These are phyloP conservation scores for Penicillium oxalicum DNA, from an alignment of 2,329 filamentous ascomycete genomes.

Conservation along the genomic window DNA sequence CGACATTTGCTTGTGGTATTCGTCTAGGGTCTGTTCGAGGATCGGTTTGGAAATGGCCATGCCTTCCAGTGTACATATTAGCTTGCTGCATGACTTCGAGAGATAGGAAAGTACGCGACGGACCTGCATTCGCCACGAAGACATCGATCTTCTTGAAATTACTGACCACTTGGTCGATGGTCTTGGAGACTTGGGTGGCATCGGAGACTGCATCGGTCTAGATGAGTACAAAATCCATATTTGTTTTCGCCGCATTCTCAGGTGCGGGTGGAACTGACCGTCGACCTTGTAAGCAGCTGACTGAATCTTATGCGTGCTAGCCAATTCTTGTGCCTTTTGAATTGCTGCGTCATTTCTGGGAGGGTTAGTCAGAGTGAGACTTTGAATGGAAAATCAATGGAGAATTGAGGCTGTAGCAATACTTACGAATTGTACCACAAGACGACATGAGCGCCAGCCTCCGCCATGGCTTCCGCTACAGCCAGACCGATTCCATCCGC, in stretches of 20 bases:
- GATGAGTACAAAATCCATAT: background rate
- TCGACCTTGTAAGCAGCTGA: conserved; percentile 43
- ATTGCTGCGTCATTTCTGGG: conserved; percentile 32
- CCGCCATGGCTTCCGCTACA: conserved; percentile 43
- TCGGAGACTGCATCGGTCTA: conserved; percentile 35
- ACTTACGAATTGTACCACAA: conserved; percentile 38
- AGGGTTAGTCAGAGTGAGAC: background rate
- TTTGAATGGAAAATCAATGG: background rate
- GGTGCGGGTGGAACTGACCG: conserved; percentile 9
- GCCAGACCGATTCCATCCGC: conserved; percentile 44
- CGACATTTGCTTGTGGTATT: conserved; percentile 49
- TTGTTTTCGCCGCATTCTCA: background rate
- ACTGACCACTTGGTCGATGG: conserved; percentile 29
- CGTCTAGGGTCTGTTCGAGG: conserved; percentile 48
- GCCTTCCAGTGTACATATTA: conserved; percentile 19
- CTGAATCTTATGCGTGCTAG: conserved; percentile 32
- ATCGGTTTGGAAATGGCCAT: conserved; percentile 52
- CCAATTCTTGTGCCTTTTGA: conserved; percentile 31
- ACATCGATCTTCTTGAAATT: conserved; percentile 43
- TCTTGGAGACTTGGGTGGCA: conserved; percentile 30
- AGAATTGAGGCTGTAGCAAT: background rate
- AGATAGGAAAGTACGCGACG: no score
- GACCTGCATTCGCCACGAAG: conserved; percentile 42
- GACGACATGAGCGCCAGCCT: conserved; percentile 41
- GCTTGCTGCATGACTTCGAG: background rate